Conservation (phyloP, 2,329 filamentous ascomycete species). For the Fusarium sp. region DNA sequence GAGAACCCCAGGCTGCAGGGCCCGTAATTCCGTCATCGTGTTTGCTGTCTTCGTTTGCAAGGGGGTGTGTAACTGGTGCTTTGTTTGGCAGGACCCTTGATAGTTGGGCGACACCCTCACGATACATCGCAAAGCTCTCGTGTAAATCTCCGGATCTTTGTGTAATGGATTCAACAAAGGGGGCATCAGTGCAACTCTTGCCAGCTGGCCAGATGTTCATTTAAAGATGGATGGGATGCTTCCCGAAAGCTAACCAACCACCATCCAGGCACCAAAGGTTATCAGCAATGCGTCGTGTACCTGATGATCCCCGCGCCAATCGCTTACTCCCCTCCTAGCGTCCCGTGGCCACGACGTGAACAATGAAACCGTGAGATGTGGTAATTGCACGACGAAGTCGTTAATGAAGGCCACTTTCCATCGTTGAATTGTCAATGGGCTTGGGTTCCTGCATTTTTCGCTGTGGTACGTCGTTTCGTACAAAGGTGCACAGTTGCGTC, state of each 20-base stretch:
- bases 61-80: conserved; percentile 23
- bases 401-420: not conserved
- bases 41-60: conserved; percentile 5
- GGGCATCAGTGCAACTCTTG: not conserved
- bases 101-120: not conserved
- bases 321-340: not conserved
- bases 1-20: conserved; percentile 6
- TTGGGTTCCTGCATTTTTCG: not conserved
- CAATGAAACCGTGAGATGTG: not conserved
- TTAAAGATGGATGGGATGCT: not conserved
- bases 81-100: conserved; percentile 16
- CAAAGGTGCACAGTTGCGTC: not conserved
- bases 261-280: conserved; percentile 15
- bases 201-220: not conserved
- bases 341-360: not conserved
- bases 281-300: not conserved
- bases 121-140: not conserved
- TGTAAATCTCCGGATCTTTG: not conserved
- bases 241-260: not conserved
- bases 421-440: not conserved
- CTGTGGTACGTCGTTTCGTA: conserved; percentile 28
- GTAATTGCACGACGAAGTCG: not conserved
- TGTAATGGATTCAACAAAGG: not conserved
- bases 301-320: conserved; percentile 5
- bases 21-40: conserved; percentile 16